These are phyloP conservation scores for Macadamia integrifolia DNA, from an alignment of 164 flowering plant genomes.

Conservation along the genomic window DNA sequence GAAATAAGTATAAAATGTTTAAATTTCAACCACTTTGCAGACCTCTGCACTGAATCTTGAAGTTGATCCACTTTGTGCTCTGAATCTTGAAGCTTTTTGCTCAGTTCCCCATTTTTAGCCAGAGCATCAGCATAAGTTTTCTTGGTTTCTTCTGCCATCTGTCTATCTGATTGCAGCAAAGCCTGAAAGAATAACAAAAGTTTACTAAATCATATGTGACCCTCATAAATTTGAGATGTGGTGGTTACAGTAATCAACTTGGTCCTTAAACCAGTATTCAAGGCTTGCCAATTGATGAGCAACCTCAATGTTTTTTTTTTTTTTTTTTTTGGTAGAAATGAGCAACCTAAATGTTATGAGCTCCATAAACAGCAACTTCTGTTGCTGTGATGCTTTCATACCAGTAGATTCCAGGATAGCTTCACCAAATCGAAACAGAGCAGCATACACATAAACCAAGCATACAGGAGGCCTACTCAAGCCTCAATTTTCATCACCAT, in stretches of 20 bases:
- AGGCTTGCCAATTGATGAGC: neutral
- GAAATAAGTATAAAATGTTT: neutral
- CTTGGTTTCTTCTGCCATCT: slow-evolving; percentile 54
- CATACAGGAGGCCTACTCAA: neutral
- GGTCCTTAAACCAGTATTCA: neutral
- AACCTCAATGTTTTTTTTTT: neutral
- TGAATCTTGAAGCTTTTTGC: slow-evolving; percentile 61
- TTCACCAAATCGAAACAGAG: neutral
- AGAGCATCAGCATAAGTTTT: slow-evolving; percentile 48
- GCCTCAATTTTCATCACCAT: neutral
- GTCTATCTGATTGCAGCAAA: slow-evolving; percentile 48
- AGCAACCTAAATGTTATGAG: neutral
- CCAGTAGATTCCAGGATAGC: neutral
- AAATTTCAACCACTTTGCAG: slow-evolving; percentile 10
- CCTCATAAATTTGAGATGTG: neutral
- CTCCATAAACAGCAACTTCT: neutral
- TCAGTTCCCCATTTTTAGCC: slow-evolving; percentile 48
- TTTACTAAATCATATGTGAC: neutral
- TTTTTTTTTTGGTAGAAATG: no score
- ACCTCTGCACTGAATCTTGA: slow-evolving; percentile 93
- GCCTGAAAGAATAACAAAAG: slow-evolving; percentile 36
- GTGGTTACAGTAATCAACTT: neutral
- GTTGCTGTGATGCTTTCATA: neutral
- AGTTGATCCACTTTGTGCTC: slow-evolving; percentile 66
- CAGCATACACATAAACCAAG: neutral